Evolutionary conservation across 495 filamentous ascomycete genomes (phyloP).

Genomic region (Letharia columbiana): DNA sequence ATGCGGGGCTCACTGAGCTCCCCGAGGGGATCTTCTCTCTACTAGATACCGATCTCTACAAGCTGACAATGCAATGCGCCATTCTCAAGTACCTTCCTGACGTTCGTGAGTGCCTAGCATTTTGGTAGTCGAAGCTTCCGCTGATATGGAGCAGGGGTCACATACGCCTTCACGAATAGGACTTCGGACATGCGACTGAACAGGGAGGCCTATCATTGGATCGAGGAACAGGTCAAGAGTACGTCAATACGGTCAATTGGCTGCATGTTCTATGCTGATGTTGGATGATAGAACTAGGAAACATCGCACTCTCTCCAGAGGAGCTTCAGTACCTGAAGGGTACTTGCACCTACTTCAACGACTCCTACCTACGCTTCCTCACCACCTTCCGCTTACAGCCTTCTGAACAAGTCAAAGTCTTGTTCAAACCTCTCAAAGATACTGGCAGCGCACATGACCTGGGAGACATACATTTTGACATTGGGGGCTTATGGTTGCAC

Average conservation of each 20-base stretch:
- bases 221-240: conserved; percentile 74
- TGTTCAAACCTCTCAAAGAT: conserved; percentile 57
- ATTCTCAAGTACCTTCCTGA: conserved; percentile 83
- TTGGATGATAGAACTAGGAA: conserved; percentile 55
- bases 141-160: conserved; percentile 50
- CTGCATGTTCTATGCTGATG: not conserved
- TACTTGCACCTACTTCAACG: conserved; percentile 72
- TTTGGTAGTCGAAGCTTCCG: not conserved
- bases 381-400: conserved; percentile 72
- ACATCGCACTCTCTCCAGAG: conserved; percentile 64
- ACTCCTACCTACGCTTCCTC: conserved; percentile 71
- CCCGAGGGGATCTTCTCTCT: conserved; percentile 80
- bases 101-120: conserved; percentile 45
- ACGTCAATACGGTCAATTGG: conserved; percentile 19
- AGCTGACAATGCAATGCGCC: conserved; percentile 97
- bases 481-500: conserved; percentile 81
- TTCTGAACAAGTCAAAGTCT: conserved; percentile 63
- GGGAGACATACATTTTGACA: conserved; percentile 64
- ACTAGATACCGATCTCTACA: conserved; percentile 96
- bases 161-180: conserved; percentile 89
- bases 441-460: conserved; percentile 57
- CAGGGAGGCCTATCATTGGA: conserved; percentile 74
- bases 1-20: conserved; percentile 12
- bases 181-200: conserved; percentile 89
- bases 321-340: conserved; percentile 70